Percentiles rank a stretch among this genome's conserved stretches.
Conservation (phyloP, 257 asterid genomes). For the Rauvolfia tetraphylla region DNA sequence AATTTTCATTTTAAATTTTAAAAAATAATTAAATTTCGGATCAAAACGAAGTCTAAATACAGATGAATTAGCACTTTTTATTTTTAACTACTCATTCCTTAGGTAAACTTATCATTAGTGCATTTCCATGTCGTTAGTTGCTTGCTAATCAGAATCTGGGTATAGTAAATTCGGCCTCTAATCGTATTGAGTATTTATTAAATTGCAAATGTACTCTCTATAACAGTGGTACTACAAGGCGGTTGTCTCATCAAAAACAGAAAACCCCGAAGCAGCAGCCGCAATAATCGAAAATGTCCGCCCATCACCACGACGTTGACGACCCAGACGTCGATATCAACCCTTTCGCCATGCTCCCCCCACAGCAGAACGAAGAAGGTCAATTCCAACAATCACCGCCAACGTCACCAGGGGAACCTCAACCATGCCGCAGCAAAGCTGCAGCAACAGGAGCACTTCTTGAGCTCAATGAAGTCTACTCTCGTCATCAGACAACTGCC, state of each 20-base stretch:
- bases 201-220: too few species aligned
- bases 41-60: too few species aligned
- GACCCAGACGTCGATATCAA: slow-evolving; percentile 17
- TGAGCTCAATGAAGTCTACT: slow-evolving; percentile 49
- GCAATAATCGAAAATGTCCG: slow-evolving; percentile 1
- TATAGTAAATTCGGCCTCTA: too few species aligned
- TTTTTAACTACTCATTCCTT: too few species aligned
- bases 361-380: not conserved
- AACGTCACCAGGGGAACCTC: not conserved
- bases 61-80: too few species aligned
- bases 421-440: not conserved
- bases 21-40: too few species aligned
- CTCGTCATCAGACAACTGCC: slow-evolving; percentile 58
- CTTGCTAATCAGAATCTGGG: too few species aligned
- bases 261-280: slow-evolving; percentile 6
- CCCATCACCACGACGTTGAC: slow-evolving; percentile 5
- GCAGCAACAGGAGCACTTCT: slow-evolving; percentile 27
- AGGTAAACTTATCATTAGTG: too few species aligned
- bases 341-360: slow-evolving; percentile 29
- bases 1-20: too few species aligned
- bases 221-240: not conserved
- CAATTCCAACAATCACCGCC: not conserved
- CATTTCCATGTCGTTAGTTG: too few species aligned
- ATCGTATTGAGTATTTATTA: too few species aligned
- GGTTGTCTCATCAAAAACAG: not conserved